phyloP scores from a whole-genome alignment of 371 early-diverging fungal species.

The Rhizopus microsporus region DNA sequence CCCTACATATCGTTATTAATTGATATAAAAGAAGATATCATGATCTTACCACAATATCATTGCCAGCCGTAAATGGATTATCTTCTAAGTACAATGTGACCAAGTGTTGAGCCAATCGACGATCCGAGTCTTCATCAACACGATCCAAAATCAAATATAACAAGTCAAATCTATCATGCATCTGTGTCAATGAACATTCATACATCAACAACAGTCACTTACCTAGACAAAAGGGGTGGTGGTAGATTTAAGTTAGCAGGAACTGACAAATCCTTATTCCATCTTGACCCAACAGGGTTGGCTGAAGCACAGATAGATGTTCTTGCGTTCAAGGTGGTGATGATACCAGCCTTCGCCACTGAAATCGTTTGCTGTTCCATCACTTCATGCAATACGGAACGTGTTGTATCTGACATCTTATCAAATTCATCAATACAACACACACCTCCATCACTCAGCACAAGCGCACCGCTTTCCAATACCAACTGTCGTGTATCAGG shows the following conservation, averaged over 20 bases:
- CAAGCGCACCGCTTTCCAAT: conserved; percentile 98
- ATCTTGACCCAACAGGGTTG: conserved; percentile 97
- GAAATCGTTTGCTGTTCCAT: conserved; percentile 99
- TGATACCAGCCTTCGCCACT: conserved; percentile 99
- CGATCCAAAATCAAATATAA: conserved; percentile 93
- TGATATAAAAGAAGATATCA: conserved; percentile 4
- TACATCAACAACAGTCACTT: conserved; percentile 3
- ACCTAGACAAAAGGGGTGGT: conserved; percentile 93
- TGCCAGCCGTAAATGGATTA: conserved; percentile 51
- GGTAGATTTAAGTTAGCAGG: conserved; percentile 97
- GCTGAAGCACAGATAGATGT: conserved; percentile 98
- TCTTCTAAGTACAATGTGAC: conserved; percentile 86
- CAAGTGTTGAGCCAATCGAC: conserved; percentile 85
- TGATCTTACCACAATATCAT: conserved; percentile 58
- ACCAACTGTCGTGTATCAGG: conserved; percentile 97
- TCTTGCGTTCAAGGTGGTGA: conserved; percentile 98
- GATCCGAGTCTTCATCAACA: conserved; percentile 86
- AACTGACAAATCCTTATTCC: conserved; percentile 86
- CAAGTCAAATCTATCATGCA: conserved; percentile 86
- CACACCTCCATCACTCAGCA: conserved; percentile 97
- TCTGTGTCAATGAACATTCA: background rate
- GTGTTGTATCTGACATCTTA: conserved; percentile 97
- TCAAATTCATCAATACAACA: conserved; percentile 99
- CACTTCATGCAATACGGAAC: conserved; percentile 98
- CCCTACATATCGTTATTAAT: conserved; percentile 51